phyloP scores from a whole-genome alignment of 1,139 yeast species.

The Groenewaldozyma sp. region DNA sequence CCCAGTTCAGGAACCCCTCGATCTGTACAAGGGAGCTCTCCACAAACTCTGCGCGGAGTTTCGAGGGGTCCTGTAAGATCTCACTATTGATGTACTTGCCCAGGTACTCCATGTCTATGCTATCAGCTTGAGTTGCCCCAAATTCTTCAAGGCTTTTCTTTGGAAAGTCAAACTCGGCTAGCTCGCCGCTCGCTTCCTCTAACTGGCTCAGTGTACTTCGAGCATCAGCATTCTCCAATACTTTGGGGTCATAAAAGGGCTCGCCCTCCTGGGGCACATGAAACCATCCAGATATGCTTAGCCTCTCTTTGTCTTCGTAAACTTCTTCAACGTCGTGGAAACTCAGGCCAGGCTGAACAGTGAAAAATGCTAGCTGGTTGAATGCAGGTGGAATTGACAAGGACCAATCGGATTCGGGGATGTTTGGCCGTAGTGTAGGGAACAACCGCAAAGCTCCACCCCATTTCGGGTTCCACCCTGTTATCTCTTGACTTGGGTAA shows the following conservation, averaged over 20 bases:
- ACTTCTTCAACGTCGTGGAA: constrained; percentile 99
- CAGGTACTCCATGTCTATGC: constrained; percentile 21
- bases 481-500: too few relatives aligned
- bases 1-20: constrained; percentile 48
- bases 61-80: constrained; percentile 38
- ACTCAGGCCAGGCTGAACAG: constrained; percentile 90
- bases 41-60: constrained; percentile 43
- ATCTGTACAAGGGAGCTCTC: constrained; percentile 67
- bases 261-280: constrained; percentile 95
- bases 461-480: constrained; percentile 69
- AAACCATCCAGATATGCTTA: constrained; percentile 97
- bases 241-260: constrained; percentile 66
- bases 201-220: constrained; percentile 73
- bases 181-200: constrained; percentile 49
- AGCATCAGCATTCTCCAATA: constrained; percentile 66
- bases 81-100: constrained; percentile 45
- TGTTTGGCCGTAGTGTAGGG: constrained; percentile 81
- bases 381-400: constrained; percentile 79
- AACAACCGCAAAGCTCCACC: constrained; percentile 90
- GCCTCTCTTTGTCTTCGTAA: constrained; percentile 74
- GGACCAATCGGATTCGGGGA: constrained; percentile 71
- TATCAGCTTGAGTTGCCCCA: constrained; percentile 13
- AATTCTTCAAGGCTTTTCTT: constrained; percentile 28
- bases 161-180: constrained; percentile 79
- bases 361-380: constrained; percentile 92